Base-by-base conservation (phyloP, 129 eudicot genomes). In the Oenanthe sinensis region DNA sequence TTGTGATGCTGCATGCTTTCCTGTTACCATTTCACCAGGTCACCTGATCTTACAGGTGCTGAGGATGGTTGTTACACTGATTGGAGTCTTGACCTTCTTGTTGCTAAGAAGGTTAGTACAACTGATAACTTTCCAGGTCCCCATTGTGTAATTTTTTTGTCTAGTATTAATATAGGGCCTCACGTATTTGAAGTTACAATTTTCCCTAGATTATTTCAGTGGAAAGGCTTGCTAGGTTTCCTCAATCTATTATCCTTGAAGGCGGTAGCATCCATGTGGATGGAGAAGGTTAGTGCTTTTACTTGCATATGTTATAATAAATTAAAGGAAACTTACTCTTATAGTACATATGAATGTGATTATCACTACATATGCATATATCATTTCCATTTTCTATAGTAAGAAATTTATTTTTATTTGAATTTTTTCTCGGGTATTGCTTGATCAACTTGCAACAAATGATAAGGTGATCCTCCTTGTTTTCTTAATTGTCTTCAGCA, bases 241-340 rank as follows among this genome's bases (percentile, higher is more conserved):
- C 87, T 10, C 99, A 95, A 28, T 87, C 94, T 63, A 86, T 95
- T 84, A 87, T 95, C 76, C 94, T 95, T 22, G 99, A 95, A 84
- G 99, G 99, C 81, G 99, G 97, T 78, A 95, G 97, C 92, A 92
- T 95, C 54, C 99, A 95, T 74, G 97, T 95, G 42, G 99, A 95
- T 79, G 97, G 96, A 79, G 97, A 95, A 88, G 98, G 97, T 90
- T 77, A 80, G 62, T n/a, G 5, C 49, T 52, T 78, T 76, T 7
- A 46, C 76, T 9, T 43, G 67, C 13, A 36, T 78, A 47, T 20
- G 17, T 68, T 44, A 74, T 52, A n/a, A 63, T 67, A 67, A 26
- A 12, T 30, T 30, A 1, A 15, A 33, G 19, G 33, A 14, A 28
- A 24, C 36, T 62, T 62, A 28, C 37, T 62, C 16, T 62, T 62